phyloP scores from a whole-genome alignment of 345 rosid genomes.

The Hibiscus syriacus region DNA sequence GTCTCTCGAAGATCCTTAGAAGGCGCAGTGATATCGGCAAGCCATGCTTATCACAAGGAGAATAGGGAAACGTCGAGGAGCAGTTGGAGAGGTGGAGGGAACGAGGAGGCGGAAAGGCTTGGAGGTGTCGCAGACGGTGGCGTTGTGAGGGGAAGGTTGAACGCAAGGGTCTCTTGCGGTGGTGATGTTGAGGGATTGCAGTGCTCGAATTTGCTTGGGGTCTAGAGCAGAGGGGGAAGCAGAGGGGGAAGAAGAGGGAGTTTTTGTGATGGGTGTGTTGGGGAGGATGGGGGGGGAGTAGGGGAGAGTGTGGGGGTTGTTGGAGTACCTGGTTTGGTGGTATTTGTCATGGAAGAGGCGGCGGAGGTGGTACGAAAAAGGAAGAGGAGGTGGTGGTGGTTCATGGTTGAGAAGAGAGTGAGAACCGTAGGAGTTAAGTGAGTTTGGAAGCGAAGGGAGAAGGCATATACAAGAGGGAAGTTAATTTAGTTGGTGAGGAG shows the following conservation, averaged over 20 bases:
- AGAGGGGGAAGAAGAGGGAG: too few species aligned
- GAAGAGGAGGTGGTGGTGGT: slow-evolving; percentile 23
- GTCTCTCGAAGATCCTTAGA: slow-evolving; percentile 36
- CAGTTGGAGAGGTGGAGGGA: slow-evolving; percentile 74
- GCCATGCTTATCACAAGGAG: slow-evolving; percentile 75
- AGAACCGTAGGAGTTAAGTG: not conserved
- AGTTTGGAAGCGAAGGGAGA: not conserved
- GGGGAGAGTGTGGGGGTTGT: too few species aligned
- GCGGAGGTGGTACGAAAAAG: slow-evolving; percentile 19
- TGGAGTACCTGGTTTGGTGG: slow-evolving; percentile 7
- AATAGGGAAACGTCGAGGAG: slow-evolving; percentile 56
- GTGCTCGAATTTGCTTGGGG: slow-evolving; percentile 72
- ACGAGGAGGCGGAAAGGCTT: slow-evolving; percentile 65
- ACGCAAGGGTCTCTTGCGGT: too few species aligned
- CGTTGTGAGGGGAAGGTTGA: too few species aligned
- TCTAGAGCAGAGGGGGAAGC: slow-evolving; percentile 48
- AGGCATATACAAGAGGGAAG: not conserved
- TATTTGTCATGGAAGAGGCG: slow-evolving; percentile 12
- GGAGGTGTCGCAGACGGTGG: too few species aligned
- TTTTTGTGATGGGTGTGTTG: too few species aligned
- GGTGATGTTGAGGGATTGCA: slow-evolving; percentile 62
- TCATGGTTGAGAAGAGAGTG: slow-evolving; percentile 36
- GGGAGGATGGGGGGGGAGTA: too few species aligned
- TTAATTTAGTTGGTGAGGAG: too few species aligned
- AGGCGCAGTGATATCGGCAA: slow-evolving; percentile 75